Conservation (phyloP, 805 yeast genomes). For the Kodamaea restingae region DNA sequence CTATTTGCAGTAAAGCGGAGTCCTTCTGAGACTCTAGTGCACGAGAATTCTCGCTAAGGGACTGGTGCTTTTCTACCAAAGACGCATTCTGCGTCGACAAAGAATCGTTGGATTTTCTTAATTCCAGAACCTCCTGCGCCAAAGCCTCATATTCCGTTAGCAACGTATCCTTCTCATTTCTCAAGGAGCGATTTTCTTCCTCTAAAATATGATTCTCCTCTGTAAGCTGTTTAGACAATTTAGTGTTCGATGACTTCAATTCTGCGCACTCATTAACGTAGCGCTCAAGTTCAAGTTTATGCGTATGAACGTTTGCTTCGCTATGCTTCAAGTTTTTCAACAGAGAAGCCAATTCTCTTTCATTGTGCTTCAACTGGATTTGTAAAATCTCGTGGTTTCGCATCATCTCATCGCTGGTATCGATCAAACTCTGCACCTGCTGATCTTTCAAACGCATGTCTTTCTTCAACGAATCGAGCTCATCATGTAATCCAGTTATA, state of each 20-base stretch:
- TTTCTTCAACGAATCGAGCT: constrained; percentile 4
- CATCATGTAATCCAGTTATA: constrained; percentile 3
- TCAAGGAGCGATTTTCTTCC: not conserved
- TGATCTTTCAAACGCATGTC: constrained; percentile 8
- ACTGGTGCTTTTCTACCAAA: not conserved
- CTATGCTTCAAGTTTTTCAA: constrained; percentile 16
- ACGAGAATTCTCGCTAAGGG: not conserved
- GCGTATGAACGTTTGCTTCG: constrained; percentile 8
- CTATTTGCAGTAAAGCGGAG: constrained; percentile 2
- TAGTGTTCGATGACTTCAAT: constrained; percentile 3
- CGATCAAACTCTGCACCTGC: constrained; percentile 5
- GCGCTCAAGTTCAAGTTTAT: constrained; percentile 10
- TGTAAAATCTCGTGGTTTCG: constrained; percentile 12
- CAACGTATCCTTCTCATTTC: not conserved
- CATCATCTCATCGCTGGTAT: constrained; percentile 5
- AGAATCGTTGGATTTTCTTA: not conserved
- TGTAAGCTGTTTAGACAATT: not conserved
- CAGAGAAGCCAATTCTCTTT: constrained; percentile 23
- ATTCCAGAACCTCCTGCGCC: not conserved
- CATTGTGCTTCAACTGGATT: constrained; percentile 25
- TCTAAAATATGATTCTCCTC: not conserved
- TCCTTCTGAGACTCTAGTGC: not conserved
- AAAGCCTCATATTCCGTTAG: not conserved
- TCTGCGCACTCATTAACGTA: constrained; percentile 6
- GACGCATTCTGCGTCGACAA: not conserved